Evolutionary conservation across 768 basidiomycete genomes (phyloP).

Genomic region (Podaxis sp.): DNA sequence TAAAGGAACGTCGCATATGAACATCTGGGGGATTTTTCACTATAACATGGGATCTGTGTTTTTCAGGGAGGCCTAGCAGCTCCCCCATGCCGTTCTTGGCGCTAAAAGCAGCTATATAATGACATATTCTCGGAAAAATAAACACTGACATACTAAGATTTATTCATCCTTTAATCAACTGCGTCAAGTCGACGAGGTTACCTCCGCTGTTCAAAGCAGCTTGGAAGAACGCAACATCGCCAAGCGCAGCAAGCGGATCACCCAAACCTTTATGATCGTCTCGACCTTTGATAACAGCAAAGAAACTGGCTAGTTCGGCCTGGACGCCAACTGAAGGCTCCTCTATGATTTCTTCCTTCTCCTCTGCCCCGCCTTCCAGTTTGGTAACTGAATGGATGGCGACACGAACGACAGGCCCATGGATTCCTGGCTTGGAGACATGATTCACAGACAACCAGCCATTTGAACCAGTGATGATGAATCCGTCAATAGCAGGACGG

Average conservation of each 20-base stretch:
- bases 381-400: constrained; percentile 38
- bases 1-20: neutral
- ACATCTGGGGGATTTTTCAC: neutral
- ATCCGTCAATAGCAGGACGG: constrained; percentile 35
- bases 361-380: constrained; percentile 37
- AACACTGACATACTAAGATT: neutral
- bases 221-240: constrained; percentile 80
- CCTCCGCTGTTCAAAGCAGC: constrained; percentile 72
- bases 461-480: constrained; percentile 60
- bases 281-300: constrained; percentile 49
- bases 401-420: constrained; percentile 32
- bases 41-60: neutral
- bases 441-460: constrained; percentile 57
- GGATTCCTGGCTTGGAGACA: constrained; percentile 24
- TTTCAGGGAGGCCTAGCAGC: too few species aligned
- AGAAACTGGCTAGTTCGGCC: constrained; percentile 59
- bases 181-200: constrained; percentile 53
- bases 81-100: neutral
- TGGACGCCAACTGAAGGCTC: constrained; percentile 51
- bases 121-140: neutral
- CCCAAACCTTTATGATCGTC: constrained; percentile 51
- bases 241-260: constrained; percentile 60
- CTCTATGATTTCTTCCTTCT: constrained; percentile 52
- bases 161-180: constrained; percentile 25
- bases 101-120: neutral